These are phyloP conservation scores for Globisporangium spiculum DNA, from an alignment of 352 stramenopile genomes.

Conservation along the genomic window DNA sequence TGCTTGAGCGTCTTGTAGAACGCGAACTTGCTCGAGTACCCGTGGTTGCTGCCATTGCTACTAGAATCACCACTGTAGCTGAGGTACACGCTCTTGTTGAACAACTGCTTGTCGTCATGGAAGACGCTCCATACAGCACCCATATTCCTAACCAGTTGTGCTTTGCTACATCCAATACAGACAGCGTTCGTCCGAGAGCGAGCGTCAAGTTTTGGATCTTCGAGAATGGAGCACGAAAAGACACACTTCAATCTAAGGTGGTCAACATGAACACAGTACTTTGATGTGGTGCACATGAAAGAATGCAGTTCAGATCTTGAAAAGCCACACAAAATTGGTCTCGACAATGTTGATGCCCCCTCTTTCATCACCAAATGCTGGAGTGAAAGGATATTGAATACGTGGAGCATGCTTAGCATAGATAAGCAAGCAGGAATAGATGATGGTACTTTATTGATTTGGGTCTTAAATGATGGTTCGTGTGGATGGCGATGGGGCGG, in stretches of 20 bases:
- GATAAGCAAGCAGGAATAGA: neutral
- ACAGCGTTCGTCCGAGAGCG: too few species aligned
- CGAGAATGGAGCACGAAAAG: neutral
- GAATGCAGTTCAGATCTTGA: neutral
- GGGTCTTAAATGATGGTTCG: constrained; percentile 1
- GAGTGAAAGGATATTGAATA: too few species aligned
- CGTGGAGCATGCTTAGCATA: neutral
- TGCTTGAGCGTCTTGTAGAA: constrained; percentile 40
- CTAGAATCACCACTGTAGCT: constrained; percentile 4
- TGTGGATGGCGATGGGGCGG: neutral
- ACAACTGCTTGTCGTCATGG: constrained; percentile 21
- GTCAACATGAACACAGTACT: neutral
- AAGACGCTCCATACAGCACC: constrained; percentile 33
- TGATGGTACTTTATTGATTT: constrained; percentile 5
- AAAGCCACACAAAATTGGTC: neutral
- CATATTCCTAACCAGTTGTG: constrained; percentile 13
- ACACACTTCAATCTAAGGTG: constrained; percentile 1
- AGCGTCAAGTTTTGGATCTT: neutral
- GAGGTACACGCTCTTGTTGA: constrained; percentile 30
- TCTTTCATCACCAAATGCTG: neutral
- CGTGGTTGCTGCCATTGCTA: neutral
- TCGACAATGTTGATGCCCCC: neutral
- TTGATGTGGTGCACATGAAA: neutral
- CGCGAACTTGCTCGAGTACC: constrained; percentile 19
- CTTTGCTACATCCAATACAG: neutral